Evolutionary conservation across 2,329 filamentous ascomycete genomes (phyloP).

Genomic region (Cladorrhinum sp.): DNA sequence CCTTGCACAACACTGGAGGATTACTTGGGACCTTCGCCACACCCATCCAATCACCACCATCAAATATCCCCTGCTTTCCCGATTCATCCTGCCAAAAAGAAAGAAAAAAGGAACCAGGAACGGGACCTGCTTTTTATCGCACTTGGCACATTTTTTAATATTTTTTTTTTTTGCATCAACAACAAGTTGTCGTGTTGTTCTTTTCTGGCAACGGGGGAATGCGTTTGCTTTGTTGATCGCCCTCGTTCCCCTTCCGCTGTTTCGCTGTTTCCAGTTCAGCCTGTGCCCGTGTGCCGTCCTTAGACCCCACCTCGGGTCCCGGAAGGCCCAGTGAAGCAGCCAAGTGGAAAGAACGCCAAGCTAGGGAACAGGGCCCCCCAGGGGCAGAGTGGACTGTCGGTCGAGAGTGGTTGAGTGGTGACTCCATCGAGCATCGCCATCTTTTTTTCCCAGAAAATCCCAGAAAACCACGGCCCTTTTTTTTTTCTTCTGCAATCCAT

Average conservation of each 20-base stretch:
- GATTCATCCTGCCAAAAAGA: constrained; percentile 9
- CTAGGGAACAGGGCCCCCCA: background rate
- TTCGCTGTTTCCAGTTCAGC: constrained; percentile 21
- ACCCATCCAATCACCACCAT: constrained; percentile 11
- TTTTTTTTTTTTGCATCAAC: constrained; percentile 7
- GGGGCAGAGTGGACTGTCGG: background rate
- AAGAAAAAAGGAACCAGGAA: background rate
- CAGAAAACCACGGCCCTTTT: constrained; percentile 2
- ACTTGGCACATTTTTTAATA: constrained; percentile 13
- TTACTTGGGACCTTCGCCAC: background rate
- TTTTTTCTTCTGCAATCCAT: background rate
- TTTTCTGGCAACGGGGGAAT: constrained; percentile 7
- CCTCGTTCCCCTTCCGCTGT: constrained; percentile 23
- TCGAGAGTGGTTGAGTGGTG: constrained; percentile 8
- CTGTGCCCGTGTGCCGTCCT: constrained; percentile 27
- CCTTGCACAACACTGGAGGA: background rate
- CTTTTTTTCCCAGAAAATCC: constrained; percentile 13
- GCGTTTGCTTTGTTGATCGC: constrained; percentile 22
- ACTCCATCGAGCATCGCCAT: constrained; percentile 19
- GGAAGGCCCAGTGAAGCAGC: constrained; percentile 14
- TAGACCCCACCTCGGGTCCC: constrained; percentile 24
- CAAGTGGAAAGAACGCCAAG: background rate
- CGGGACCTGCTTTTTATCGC: constrained; percentile 21
- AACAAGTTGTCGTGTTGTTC: too few relatives aligned
- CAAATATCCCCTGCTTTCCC: constrained; percentile 13